These are phyloP conservation scores for Rhododendron simsii DNA, from an alignment of 148 eudicot species.

Conservation along the genomic window DNA sequence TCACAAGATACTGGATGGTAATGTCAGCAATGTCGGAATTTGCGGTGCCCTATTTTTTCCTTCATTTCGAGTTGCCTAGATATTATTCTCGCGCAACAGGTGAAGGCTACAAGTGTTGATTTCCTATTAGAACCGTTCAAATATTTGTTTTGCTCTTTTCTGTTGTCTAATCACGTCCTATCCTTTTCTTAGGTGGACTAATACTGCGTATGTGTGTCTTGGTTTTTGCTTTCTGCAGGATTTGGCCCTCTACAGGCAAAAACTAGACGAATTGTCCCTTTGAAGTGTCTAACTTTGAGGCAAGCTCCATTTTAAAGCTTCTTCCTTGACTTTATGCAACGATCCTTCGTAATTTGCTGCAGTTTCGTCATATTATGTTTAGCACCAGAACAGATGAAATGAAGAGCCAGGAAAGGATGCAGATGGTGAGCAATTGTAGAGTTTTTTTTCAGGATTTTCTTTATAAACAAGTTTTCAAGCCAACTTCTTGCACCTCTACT, in stretches of 20 bases:
- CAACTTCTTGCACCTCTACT: background rate
- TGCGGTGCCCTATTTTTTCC: background rate
- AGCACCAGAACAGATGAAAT: background rate
- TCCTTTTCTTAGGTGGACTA: background rate
- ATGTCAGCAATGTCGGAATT: background rate
- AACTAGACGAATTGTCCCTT: slow-evolving; percentile 23
- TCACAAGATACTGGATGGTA: background rate
- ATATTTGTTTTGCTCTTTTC: background rate
- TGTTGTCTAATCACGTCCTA: background rate
- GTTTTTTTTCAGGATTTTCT: background rate
- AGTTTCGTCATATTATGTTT: background rate
- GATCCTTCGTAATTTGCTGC: background rate
- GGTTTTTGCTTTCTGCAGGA: slow-evolving; percentile 24
- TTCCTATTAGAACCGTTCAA: background rate
- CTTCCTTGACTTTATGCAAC: background rate
- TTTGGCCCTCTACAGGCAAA: slow-evolving; percentile 39
- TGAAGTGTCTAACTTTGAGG: slow-evolving; percentile 1
- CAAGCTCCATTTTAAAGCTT: background rate
- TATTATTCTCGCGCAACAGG: background rate
- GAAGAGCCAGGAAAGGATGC: background rate
- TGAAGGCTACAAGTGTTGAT: background rate
- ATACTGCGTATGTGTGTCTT: background rate
- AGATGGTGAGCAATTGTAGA: background rate
- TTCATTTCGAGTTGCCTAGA: background rate
- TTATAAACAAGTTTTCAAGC: background rate